Evolutionary conservation across 495 filamentous ascomycete genomes (phyloP).

Genomic region (Chaetomium tenue): DNA sequence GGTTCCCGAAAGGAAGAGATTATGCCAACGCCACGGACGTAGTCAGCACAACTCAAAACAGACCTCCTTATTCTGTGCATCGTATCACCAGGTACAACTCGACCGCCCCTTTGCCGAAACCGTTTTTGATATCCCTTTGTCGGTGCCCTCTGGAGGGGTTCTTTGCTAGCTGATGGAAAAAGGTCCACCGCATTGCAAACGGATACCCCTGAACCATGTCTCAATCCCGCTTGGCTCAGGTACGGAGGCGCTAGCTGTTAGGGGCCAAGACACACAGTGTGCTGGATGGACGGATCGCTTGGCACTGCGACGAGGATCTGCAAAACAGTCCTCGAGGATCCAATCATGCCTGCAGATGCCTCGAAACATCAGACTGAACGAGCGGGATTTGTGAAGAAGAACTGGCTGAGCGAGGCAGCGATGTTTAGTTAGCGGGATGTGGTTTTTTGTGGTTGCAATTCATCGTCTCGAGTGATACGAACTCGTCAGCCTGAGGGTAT

Average conservation of each 20-base stretch:
- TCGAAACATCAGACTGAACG: constrained; percentile 20
- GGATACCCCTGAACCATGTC: constrained; percentile 29
- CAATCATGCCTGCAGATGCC: constrained; percentile 1
- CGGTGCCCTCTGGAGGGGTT: constrained; percentile 4
- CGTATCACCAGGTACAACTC: background rate
- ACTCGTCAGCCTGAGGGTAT: background rate
- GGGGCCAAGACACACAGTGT: constrained; percentile 21
- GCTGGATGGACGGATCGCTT: constrained; percentile 9
- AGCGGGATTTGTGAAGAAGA: background rate
- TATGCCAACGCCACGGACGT: background rate
- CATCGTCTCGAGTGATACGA: background rate
- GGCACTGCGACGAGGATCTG: constrained; percentile 18
- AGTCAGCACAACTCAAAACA: background rate
- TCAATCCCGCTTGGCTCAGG: constrained; percentile 20
- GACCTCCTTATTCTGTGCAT: background rate
- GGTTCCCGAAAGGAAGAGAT: background rate
- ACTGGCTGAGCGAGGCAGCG: background rate
- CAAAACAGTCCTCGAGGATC: constrained; percentile 9
- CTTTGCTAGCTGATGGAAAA: background rate
- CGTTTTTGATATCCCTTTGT: constrained; percentile 11
- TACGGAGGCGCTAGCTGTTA: constrained; percentile 22
- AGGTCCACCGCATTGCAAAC: constrained; percentile 16
- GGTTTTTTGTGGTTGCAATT: background rate
- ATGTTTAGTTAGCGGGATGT: background rate
- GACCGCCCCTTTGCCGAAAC: background rate